Conservation (phyloP, 768 basidiomycete genomes). For the Symmetrospora coprosmae region DNA sequence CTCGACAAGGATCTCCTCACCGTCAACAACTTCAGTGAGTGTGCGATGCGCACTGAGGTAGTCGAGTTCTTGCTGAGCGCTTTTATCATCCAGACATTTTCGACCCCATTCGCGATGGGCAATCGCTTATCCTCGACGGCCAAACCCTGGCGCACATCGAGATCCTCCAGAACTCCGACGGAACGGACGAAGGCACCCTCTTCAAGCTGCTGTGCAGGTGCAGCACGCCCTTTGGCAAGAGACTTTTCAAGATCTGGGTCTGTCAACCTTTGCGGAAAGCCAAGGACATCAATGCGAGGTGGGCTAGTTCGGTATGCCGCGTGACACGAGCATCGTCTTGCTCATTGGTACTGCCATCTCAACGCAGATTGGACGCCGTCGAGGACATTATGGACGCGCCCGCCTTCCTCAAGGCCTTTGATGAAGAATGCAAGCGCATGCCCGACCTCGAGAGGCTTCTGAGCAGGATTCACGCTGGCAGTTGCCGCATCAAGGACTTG, state of each 20-base stretch:
- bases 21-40: slow-evolving; percentile 89
- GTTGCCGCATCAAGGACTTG: slow-evolving; percentile 74
- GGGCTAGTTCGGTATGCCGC: no score
- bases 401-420: slow-evolving; percentile 62
- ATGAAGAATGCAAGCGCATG: slow-evolving; percentile 58
- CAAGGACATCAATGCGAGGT: slow-evolving; percentile 78
- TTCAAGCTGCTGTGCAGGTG: slow-evolving; percentile 63
- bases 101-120: slow-evolving; percentile 70
- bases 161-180: slow-evolving; percentile 84
- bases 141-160: slow-evolving; percentile 91
- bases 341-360: no score
- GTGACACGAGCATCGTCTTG: no score
- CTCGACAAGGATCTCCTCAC: slow-evolving; percentile 88
- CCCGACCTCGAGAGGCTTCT: slow-evolving; percentile 89
- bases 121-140: slow-evolving; percentile 74
- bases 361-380: slow-evolving; percentile 79
- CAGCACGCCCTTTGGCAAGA: slow-evolving; percentile 84
- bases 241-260: slow-evolving; percentile 91
- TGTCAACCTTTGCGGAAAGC: slow-evolving; percentile 76
- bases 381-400: slow-evolving; percentile 72
- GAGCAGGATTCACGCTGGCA: slow-evolving; percentile 85
- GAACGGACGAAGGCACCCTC: slow-evolving; percentile 78
- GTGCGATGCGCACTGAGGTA: slow-evolving; percentile 54
- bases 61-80: not conserved
- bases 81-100: slow-evolving; percentile 22